Evolutionary conservation across 768 basidiomycete species (phyloP), one percentile per base, ranked within the genome.

Genomic region (Tulasnella sp.): DNA sequence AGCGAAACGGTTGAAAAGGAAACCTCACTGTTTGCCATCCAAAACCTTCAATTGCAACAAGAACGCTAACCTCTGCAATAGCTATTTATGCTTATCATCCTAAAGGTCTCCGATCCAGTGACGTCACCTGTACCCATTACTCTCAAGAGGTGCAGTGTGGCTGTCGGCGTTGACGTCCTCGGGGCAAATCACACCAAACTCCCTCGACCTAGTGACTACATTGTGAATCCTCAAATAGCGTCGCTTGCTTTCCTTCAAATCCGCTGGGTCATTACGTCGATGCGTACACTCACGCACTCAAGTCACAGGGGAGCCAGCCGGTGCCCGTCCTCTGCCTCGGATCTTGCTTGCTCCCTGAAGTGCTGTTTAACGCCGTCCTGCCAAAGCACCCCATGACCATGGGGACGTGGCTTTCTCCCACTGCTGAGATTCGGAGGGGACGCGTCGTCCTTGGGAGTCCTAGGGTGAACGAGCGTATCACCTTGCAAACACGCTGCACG

Each of bases 401-500:
- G 58, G n/a, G n/a, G 58, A 64, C 58, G 58, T 64, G 58, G 22
- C 58, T 64, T 64, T 64, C 58, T 64, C 58, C 15, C 58, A 64
- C 31, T 64, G 22, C 25, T 58, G 58, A 15, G 58, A 64, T 25
- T 58, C 15, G 22, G 58, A n/a, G 31, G 25, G 5, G 22, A 9
- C 58, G 12, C 9, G 58, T 25, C 58, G 58, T 34, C 31, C 29
- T 34, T 64, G 25, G 58, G 45, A 31, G 29, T 5, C 12, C 29
- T 1, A 64, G n/a, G n/a, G 54, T 58, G 29, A 64, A 34, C 58
- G 58, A 11, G 58, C 58, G 58, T 64, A 64, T 64, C 58, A 64
- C 58, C 58, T 64, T 64, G 58, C 58, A 64, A 64, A 64, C 58
- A 64, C 58, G 58, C 58, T 64, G 58, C 58, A 64, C 58, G 58